Evolutionary conservation across 129 eudicot species (phyloP).

Genomic region (Smallanthus sonchifolius): DNA sequence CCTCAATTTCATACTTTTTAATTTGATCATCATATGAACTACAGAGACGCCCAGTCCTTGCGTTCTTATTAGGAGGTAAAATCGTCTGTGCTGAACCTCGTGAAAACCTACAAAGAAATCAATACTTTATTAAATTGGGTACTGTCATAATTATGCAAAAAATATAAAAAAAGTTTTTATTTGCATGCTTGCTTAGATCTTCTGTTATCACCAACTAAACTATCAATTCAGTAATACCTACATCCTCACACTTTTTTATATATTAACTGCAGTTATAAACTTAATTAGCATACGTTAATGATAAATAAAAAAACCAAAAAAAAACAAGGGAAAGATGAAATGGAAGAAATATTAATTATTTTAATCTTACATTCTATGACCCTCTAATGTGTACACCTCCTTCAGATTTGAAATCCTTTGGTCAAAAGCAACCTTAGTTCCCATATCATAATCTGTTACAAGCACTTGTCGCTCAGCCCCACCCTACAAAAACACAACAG

Average conservation of each 20-base stretch:
- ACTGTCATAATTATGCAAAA: background rate
- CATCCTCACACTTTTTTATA: constrained; percentile 10
- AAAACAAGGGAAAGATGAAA: too few species aligned
- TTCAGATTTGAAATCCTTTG: constrained; percentile 72
- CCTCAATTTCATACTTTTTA: constrained; percentile 52
- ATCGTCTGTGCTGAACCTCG: constrained; percentile 85
- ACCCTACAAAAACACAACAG: constrained; percentile 42
- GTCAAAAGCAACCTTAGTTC: constrained; percentile 71
- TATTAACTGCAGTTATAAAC: background rate
- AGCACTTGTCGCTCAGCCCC: constrained; percentile 90
- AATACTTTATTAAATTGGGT: background rate
- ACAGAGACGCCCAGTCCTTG: constrained; percentile 68
- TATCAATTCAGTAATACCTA: constrained; percentile 6
- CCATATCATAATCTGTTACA: constrained; percentile 74
- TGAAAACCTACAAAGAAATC: constrained; percentile 57
- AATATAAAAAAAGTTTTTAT: background rate
- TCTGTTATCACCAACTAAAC: constrained; percentile 15
- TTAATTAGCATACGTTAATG: background rate
- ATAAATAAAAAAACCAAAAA: background rate
- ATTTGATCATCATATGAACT: constrained; percentile 81
- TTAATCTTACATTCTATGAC: constrained; percentile 67
- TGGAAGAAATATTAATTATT: background rate
- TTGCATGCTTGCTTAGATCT: background rate
- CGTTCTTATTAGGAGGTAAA: constrained; percentile 65
- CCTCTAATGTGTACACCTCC: constrained; percentile 87